These are phyloP conservation scores for Geotrichum cucujoidarum DNA, from an alignment of 1,139 yeast genomes.

Conservation along the genomic window DNA sequence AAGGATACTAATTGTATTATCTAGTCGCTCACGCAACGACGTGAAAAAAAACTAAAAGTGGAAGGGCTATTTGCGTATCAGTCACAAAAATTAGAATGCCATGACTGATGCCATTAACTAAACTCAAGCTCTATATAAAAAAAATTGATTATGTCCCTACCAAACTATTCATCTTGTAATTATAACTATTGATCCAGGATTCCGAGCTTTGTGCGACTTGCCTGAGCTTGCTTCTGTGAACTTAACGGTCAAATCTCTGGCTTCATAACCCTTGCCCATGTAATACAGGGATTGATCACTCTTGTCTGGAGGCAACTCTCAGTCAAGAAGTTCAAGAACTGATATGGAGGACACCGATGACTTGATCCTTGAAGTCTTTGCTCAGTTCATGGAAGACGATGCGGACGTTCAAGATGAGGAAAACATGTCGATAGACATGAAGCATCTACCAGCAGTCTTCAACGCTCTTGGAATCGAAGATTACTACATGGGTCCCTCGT, in stretches of 20 bases:
- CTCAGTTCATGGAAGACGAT: conserved; percentile 5
- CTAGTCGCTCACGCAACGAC: neutral
- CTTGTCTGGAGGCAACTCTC: neutral
- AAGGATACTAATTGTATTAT: conserved; percentile 17
- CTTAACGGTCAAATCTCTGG: too few species aligned
- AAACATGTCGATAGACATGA: conserved; percentile 2
- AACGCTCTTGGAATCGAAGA: conserved; percentile 3
- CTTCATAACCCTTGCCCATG: too few species aligned
- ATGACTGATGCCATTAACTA: too few species aligned
- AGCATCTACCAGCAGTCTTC: conserved; percentile 4
- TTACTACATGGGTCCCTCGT: conserved; percentile 4
- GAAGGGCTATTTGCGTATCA: too few species aligned
- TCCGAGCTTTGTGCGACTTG: too few species aligned
- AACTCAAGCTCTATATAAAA: too few species aligned
- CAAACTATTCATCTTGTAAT: too few species aligned
- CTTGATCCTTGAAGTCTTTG: conserved; percentile 6
- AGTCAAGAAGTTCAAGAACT: neutral
- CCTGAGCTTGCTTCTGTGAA: too few species aligned
- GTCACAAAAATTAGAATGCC: too few species aligned
- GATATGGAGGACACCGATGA: conserved; percentile 4
- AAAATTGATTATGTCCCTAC: too few species aligned
- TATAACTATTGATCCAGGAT: too few species aligned
- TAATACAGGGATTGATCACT: too few species aligned
- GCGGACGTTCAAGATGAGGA: neutral
- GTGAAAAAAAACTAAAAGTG: neutral